These are phyloP conservation scores for Botrytis fragariae DNA, from an alignment of 2,329 filamentous ascomycete species.

Conservation along the genomic window DNA sequence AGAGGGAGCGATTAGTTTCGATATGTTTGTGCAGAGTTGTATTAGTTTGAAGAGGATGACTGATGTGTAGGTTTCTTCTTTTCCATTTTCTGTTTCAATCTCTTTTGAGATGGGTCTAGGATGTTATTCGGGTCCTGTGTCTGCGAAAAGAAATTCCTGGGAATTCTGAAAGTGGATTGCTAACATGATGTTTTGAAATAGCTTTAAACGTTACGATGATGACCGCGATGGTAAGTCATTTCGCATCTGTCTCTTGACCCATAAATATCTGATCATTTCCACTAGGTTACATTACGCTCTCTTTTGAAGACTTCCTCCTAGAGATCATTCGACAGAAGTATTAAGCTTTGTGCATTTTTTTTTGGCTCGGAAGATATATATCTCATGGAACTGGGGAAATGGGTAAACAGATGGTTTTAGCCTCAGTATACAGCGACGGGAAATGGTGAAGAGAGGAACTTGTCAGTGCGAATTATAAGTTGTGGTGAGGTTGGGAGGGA, in stretches of 20 bases:
- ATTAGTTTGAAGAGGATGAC: conserved; percentile 98
- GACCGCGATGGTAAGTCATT: conserved; percentile 71
- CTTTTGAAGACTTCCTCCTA: conserved; percentile 50
- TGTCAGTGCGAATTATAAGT: neutral
- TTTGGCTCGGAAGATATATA: neutral
- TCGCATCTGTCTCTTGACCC: neutral
- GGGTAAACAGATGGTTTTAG: neutral
- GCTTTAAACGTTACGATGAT: conserved; percentile 96
- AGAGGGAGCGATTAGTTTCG: conserved; percentile 78
- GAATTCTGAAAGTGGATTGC: neutral
- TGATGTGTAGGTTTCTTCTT: conserved; percentile 58
- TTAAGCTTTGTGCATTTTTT: neutral
- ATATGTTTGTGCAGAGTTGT: conserved; percentile 95
- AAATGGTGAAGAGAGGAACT: neutral
- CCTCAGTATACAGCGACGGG: neutral
- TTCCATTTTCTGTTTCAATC: neutral
- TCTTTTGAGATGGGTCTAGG: neutral
- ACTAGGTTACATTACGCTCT: conserved; percentile 68
- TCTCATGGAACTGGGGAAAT: too few relatives aligned
- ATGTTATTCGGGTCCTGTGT: neutral
- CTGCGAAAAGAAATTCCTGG: neutral
- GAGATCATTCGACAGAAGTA: conserved; percentile 38
- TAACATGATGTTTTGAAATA: neutral
- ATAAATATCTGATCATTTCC: neutral
- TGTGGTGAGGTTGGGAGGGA: neutral